Percentiles rank a stretch among this genome's conserved stretches.
These are phyloP conservation scores for Xylaria scruposa DNA, from an alignment of 495 filamentous ascomycete genomes.

Conservation along the genomic window DNA sequence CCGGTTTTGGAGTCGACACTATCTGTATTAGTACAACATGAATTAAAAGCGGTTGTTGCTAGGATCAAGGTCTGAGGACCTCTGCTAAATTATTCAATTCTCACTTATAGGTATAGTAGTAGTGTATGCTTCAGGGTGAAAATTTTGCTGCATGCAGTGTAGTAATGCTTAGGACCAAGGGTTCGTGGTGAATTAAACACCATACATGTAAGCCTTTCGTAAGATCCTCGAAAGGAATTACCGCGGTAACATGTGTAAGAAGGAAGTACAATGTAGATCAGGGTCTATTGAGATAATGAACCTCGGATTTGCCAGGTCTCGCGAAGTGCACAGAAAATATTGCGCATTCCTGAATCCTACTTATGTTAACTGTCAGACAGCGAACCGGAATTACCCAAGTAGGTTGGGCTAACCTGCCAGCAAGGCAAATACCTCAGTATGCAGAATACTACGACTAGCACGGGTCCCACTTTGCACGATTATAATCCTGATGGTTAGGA, in stretches of 20 bases:
- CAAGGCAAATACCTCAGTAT: conserved; percentile 8
- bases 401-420: conserved; percentile 13
- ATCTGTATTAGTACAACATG: not conserved
- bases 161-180: conserved; percentile 16
- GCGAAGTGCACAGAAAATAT: conserved; percentile 8
- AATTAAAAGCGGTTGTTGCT: not conserved
- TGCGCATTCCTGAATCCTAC: conserved; percentile 21
- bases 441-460: conserved; percentile 18
- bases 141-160: conserved; percentile 6
- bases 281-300: conserved; percentile 6
- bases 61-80: not conserved
- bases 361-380: conserved; percentile 1
- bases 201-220: not conserved
- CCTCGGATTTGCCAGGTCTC: conserved; percentile 5
- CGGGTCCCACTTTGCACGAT: conserved; percentile 14
- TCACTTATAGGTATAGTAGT: not conserved
- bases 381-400: not conserved
- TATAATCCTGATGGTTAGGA: conserved; percentile 19
- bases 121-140: conserved; percentile 5
- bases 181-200: not conserved
- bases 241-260: conserved; percentile 4
- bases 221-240: conserved; percentile 4
- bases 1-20: conserved; percentile 3
- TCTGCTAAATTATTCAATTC: not conserved
- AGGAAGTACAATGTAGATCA: conserved; percentile 10